phyloP scores from a whole-genome alignment of 1,139 yeast species.

The Lizanozyma gosingica region DNA sequence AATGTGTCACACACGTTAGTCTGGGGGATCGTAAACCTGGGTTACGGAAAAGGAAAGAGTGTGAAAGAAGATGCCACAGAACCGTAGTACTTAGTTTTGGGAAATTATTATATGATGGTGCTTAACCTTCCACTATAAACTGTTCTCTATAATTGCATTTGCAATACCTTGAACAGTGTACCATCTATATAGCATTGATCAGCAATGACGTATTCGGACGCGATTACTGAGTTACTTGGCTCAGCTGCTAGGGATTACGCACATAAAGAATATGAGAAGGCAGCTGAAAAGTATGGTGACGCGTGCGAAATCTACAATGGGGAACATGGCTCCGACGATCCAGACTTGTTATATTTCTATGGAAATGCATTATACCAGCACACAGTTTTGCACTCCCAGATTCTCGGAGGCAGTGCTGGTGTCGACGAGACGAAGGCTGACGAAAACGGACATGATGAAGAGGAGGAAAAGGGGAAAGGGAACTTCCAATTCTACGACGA shows the following conservation, averaged over 20 bases:
- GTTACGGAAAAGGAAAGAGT: too few species aligned
- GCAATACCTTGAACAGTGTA: too few species aligned
- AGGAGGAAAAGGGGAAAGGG: constrained; percentile 19
- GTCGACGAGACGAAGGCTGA: constrained; percentile 12
- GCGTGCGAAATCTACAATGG: constrained; percentile 56
- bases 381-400: constrained; percentile 68
- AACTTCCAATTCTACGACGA: constrained; percentile 51
- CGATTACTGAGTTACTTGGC: constrained; percentile 38
- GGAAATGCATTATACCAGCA: constrained; percentile 76
- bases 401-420: constrained; percentile 55
- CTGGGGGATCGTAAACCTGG: too few species aligned
- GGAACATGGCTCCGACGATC: constrained; percentile 48
- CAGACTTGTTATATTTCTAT: constrained; percentile 64
- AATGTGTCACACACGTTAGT: too few species aligned
- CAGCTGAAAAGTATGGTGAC: constrained; percentile 64
- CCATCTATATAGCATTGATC: too few species aligned
- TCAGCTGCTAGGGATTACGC: constrained; percentile 60
- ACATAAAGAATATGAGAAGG: constrained; percentile 53
- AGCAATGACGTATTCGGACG: constrained; percentile 18
- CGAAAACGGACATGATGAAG: constrained; percentile 13
- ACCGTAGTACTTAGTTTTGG: too few species aligned
- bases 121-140: too few species aligned
- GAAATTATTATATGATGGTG: too few species aligned
- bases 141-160: too few species aligned
- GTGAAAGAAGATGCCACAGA: too few species aligned